Evolutionary conservation across 371 early-diverging fungal genomes (phyloP).

Genomic region (Mucor ambiguus): DNA sequence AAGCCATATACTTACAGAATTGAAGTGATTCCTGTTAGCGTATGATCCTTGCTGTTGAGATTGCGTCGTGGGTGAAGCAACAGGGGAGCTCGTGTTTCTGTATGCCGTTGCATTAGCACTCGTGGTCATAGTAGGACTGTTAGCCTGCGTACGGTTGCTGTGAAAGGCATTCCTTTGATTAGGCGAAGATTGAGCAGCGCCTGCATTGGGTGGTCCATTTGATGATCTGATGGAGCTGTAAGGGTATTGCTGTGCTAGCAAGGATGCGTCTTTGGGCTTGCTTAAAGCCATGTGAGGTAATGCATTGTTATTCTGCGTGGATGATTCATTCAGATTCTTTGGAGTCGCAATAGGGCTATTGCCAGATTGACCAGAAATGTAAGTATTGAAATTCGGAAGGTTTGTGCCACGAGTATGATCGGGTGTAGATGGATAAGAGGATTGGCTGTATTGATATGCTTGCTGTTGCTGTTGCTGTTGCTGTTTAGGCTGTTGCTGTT

Average conservation of each 20-base stretch:
- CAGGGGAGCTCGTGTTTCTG: neutral
- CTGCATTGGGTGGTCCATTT: neutral
- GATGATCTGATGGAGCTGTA: constrained; percentile 1
- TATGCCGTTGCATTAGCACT: neutral
- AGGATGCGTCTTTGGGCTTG: neutral
- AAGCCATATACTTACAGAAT: constrained; percentile 13
- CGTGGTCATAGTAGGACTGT: neutral
- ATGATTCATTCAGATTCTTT: neutral
- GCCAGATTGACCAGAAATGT: constrained; percentile 9
- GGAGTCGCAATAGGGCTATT: neutral
- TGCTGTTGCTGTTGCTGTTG: constrained; percentile 9
- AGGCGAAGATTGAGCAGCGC: neutral
- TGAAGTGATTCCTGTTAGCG: neutral
- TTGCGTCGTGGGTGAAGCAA: neutral
- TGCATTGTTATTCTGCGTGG: neutral
- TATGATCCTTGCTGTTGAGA: neutral
- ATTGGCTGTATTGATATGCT: neutral
- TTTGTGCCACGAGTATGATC: neutral
- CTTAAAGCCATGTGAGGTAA: constrained; percentile 4
- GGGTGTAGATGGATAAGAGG: neutral
- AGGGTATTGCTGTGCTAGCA: neutral
- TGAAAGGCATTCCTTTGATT: neutral
- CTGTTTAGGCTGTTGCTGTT: constrained; percentile 13
- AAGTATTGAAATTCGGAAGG: constrained; percentile 13
- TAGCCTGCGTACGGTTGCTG: neutral